These are phyloP conservation scores for Trametes pubescens DNA, from an alignment of 1,284 basidiomycete species.

Conservation along the genomic window DNA sequence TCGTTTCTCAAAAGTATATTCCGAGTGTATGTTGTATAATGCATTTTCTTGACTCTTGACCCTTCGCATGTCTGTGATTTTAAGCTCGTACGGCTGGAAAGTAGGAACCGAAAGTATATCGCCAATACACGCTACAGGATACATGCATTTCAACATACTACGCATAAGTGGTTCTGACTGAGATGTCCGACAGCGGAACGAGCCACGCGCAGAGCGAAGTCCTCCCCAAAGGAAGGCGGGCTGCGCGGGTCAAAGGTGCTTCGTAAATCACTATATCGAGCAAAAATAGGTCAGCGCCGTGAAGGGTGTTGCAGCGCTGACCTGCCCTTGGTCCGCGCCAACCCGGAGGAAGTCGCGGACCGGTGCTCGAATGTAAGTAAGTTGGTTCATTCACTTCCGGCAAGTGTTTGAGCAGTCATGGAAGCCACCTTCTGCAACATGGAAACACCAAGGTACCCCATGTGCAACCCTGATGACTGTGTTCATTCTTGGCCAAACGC, in stretches of 20 bases:
- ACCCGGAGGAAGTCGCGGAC: conserved; percentile 27
- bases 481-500: no score
- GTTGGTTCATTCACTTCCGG: no score
- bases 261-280: conserved; percentile 32
- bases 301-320: conserved; percentile 10
- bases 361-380: conserved; percentile 8
- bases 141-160: no score
- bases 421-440: no score
- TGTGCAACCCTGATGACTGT: no score
- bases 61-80: no score
- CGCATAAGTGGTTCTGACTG: no score
- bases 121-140: no score
- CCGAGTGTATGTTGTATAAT: not conserved
- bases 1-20: not conserved
- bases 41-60: not conserved
- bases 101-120: no score
- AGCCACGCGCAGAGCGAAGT: conserved; percentile 31
- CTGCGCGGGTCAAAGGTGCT: conserved; percentile 37
- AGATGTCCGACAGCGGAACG: conserved; percentile 41
- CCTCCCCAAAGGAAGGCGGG: conserved; percentile 9
- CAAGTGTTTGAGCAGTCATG: no score
- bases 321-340: conserved; percentile 23
- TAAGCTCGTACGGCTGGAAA: no score
- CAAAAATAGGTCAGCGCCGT: conserved; percentile 20
- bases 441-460: no score